Conservation (phyloP, 805 yeast genomes). For the Metschnikowia orientalis region DNA sequence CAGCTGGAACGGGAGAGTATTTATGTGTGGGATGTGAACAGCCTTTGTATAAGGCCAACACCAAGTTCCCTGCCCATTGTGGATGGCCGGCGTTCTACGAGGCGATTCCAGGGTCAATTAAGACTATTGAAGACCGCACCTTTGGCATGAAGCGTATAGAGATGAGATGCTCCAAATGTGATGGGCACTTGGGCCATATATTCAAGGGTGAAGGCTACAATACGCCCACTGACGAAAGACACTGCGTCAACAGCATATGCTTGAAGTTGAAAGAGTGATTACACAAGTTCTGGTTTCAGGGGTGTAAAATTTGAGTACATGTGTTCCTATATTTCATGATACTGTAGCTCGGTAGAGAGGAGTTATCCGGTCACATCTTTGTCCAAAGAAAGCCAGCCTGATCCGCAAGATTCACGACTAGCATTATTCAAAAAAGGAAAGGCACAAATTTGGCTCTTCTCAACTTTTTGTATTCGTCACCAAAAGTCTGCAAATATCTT, state of each 20-base stretch:
- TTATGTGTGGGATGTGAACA: conserved; percentile 80
- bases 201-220: conserved; percentile 90
- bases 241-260: conserved; percentile 87
- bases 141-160: conserved; percentile 84
- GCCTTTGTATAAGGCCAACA: conserved; percentile 72
- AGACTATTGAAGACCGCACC: conserved; percentile 53
- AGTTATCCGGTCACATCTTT: too few species aligned
- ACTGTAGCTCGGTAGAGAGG: neutral
- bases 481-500: conserved; percentile 61
- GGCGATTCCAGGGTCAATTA: conserved; percentile 78
- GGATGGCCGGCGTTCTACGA: conserved; percentile 99
- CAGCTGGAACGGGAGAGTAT: conserved; percentile 62
- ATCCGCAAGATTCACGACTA: too few species aligned
- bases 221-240: conserved; percentile 87
- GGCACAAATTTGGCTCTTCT: conserved; percentile 77
- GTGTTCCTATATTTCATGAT: neutral
- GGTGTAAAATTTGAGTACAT: too few species aligned
- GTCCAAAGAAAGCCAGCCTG: too few species aligned
- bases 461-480: conserved; percentile 71
- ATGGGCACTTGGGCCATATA: conserved; percentile 93
- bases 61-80: conserved; percentile 88
- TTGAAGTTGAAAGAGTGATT: conserved; percentile 50
- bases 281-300: neutral
- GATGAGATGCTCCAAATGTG: conserved; percentile 83
- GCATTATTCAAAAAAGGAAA: conserved; percentile 21